Evolutionary conservation across 1,139 yeast species (phyloP), one percentile per base, ranked within the genome.

Genomic region (Taphrina sp.): DNA sequence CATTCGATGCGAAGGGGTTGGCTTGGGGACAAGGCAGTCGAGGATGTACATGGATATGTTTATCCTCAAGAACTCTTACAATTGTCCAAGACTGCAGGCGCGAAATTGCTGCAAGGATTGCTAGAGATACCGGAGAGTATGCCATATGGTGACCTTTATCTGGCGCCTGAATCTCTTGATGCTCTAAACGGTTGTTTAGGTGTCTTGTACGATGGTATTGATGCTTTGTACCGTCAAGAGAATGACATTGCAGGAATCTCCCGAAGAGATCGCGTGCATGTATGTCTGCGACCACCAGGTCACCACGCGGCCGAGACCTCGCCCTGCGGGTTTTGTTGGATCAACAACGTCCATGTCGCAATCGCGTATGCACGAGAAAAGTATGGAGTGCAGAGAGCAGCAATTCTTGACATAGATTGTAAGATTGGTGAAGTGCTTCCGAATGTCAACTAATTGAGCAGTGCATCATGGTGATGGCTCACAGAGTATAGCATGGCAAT

Each of bases 401-500:
- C 85, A 0, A 83, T 87, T 24, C 71, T 87, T 34, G 95, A 87
- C 67, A 83, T 87, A 61, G 95, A 87, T 68, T 74, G 31, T 26
- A 26, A 26, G 31, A 7, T 26, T 12, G 31, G 12, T 7, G 10
- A 7, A 26, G 31, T 87, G 52, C 95, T 87, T 66, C 95, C 87
- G 65, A 95, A 95, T n/a, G 95, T 87, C 68, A 95, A 95, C 3
- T 79, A 87, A 3, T n/a, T n/a, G n/a, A 26, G 10, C 12, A 26
- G 31, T 87, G 52, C 95, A 87, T 66, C 95, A 87, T 65, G 95
- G 95, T n/a, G 95, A 87, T 68, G 95, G 95, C 3, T 79, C 87
- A 3, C 95, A 87, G 65, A 95, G 86, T 68, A 83, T 87, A 24
- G 82, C 94, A 63, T 86, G 92, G 90, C 83, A 82, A 63, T 74